These are phyloP conservation scores for Porphyrellus cyaneotinctus DNA, from an alignment of 768 basidiomycete genomes.

Conservation along the genomic window DNA sequence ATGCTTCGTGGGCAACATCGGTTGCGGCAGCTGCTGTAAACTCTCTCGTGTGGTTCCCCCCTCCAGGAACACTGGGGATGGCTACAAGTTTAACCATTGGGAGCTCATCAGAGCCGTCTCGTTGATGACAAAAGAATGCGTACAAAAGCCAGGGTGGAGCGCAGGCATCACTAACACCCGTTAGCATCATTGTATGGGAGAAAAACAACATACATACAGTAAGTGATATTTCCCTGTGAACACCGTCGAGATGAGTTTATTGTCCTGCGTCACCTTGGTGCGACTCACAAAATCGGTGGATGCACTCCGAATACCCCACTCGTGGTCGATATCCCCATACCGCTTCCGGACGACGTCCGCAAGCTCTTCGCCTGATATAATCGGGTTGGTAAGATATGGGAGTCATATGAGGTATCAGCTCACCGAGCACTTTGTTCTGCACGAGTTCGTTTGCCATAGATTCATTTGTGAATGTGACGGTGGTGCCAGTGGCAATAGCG, in stretches of 20 bases:
- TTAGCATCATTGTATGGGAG: constrained; percentile 1
- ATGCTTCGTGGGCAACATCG: constrained; percentile 58
- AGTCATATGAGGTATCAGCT: neutral
- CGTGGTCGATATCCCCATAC: constrained; percentile 60
- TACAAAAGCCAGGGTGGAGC: constrained; percentile 65
- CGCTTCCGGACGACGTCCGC: constrained; percentile 55
- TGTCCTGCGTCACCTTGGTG: neutral
- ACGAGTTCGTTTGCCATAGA: constrained; percentile 51
- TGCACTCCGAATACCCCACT: constrained; percentile 63
- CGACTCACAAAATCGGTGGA: constrained; percentile 79
- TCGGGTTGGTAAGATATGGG: neutral
- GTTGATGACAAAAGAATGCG: constrained; percentile 4
- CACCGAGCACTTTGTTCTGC: constrained; percentile 65
- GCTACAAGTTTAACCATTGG: constrained; percentile 37
- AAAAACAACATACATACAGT: constrained; percentile 42
- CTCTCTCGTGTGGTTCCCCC: constrained; percentile 73
- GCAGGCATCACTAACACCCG: constrained; percentile 50
- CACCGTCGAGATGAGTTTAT: neutral
- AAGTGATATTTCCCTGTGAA: constrained; percentile 53
- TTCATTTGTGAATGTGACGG: constrained; percentile 38
- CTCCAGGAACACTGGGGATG: constrained; percentile 67
- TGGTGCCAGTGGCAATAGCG: constrained; percentile 62
- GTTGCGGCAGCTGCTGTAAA: constrained; percentile 66
- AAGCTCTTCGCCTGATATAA: constrained; percentile 54
- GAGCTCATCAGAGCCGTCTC: neutral